A percentile compares a stretch with the other conserved stretches of the same genome.
These are phyloP conservation scores for Pseudoturritis turrita DNA, from an alignment of 345 rosid species.

Conservation along the genomic window DNA sequence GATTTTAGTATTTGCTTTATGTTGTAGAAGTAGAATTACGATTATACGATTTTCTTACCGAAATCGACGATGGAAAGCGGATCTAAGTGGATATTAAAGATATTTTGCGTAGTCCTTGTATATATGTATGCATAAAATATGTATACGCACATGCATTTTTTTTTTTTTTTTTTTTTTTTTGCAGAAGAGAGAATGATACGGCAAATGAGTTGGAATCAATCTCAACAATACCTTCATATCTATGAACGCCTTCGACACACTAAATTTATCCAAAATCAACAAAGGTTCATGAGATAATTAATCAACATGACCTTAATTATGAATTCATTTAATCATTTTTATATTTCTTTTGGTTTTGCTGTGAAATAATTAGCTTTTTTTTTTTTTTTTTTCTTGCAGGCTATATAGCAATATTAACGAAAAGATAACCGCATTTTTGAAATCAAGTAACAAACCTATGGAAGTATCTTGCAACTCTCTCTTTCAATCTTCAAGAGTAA, in stretches of 20 bases:
- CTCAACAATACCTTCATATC: not conserved
- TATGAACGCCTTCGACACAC: not conserved
- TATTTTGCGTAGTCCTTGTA: not conserved
- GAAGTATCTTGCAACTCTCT: conserved; percentile 1
- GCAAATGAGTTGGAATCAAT: not conserved
- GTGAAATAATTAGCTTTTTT: not conserved
- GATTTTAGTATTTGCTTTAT: not conserved
- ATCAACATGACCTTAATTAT: not conserved
- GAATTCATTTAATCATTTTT: not conserved
- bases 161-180: not conserved
- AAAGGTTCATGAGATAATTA: not conserved
- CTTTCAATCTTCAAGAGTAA: conserved; percentile 5
- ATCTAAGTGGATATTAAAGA: not conserved
- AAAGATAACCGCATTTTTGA: not conserved
- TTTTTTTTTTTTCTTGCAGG: not conserved
- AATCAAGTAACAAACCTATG: not conserved
- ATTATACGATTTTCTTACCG: not conserved
- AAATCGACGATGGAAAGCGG: not conserved
- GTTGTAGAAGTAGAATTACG: not conserved
- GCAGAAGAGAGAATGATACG: not conserved
- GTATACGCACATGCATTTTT: not conserved
- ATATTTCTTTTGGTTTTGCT: not conserved
- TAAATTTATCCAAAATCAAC: not conserved
- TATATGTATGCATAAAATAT: not conserved
- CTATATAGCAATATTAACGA: not conserved